Conservation (phyloP, 1,139 yeast species). For the Meyerozyma carpophila region DNA sequence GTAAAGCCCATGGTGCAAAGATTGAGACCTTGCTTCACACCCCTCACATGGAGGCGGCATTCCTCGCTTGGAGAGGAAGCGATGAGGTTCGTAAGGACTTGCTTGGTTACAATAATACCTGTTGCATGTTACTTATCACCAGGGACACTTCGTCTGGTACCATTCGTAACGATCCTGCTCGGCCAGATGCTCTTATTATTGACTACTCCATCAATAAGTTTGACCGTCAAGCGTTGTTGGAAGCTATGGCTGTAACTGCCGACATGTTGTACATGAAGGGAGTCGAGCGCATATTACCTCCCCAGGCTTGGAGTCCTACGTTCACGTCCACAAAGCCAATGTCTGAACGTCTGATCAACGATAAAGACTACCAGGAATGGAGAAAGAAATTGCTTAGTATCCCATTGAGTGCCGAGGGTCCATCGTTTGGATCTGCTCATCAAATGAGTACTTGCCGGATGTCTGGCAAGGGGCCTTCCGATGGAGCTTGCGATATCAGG, state of each 20-base stretch:
- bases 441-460: slow-evolving; percentile 59
- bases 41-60: slow-evolving; percentile 36
- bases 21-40: slow-evolving; percentile 48
- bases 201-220: slow-evolving; percentile 38
- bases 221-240: slow-evolving; percentile 39
- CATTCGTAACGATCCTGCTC: slow-evolving; percentile 29
- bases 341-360: slow-evolving; percentile 35
- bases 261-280: slow-evolving; percentile 50
- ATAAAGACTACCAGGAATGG: slow-evolving; percentile 46
- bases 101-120: slow-evolving; percentile 34
- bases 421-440: slow-evolving; percentile 50
- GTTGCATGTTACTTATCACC: slow-evolving; percentile 42
- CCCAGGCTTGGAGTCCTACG: slow-evolving; percentile 33
- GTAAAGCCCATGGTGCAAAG: slow-evolving; percentile 53
- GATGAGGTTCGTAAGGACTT: slow-evolving; percentile 28
- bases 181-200: slow-evolving; percentile 32
- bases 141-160: slow-evolving; percentile 45
- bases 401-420: slow-evolving; percentile 24
- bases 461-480: slow-evolving; percentile 42
- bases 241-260: slow-evolving; percentile 38
- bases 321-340: slow-evolving; percentile 38
- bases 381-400: slow-evolving; percentile 22
- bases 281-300: slow-evolving; percentile 40
- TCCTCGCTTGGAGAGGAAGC: slow-evolving; percentile 42
- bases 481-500: slow-evolving; percentile 45